These are phyloP conservation scores for Hyphopichia homilentoma DNA, from an alignment of 805 yeast species.

Conservation along the genomic window DNA sequence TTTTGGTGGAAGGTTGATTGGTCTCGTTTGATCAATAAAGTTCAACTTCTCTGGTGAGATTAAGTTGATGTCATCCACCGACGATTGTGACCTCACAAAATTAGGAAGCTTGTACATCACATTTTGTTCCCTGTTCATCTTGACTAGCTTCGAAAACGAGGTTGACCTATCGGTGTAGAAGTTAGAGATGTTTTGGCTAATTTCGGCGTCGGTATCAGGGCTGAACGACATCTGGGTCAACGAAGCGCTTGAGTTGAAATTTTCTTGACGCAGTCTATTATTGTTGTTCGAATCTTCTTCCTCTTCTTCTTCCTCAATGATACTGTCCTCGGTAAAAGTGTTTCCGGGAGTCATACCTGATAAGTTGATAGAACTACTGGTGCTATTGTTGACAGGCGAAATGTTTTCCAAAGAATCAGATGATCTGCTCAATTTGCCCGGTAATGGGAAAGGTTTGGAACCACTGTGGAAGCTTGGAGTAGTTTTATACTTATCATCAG, in stretches of 20 bases:
- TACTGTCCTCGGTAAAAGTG: conserved; percentile 10
- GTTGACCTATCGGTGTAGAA: conserved; percentile 34
- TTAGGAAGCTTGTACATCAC: conserved; percentile 35
- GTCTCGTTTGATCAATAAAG: conserved; percentile 57
- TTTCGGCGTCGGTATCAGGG: conserved; percentile 26
- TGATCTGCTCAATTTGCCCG: conserved; percentile 20
- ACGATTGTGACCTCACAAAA: conserved; percentile 35
- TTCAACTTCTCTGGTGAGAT: conserved; percentile 60
- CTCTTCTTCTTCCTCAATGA: conserved; percentile 16
- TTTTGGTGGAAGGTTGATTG: conserved; percentile 72
- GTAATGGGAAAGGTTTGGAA: conserved; percentile 25
- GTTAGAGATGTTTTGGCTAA: conserved; percentile 32
- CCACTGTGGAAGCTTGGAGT: conserved; percentile 2
- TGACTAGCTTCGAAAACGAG: conserved; percentile 30
- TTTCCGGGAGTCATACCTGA: conserved; percentile 4
- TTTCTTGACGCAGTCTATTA: not conserved
- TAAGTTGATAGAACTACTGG: too few relatives aligned
- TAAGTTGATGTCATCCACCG: conserved; percentile 55
- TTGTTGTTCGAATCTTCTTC: conserved; percentile 2
- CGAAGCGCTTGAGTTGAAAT: conserved; percentile 1
- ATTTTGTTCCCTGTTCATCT: conserved; percentile 27
- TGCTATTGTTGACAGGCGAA: too few relatives aligned
- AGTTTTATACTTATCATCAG: conserved; percentile 20
- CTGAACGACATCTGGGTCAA: conserved; percentile 2
- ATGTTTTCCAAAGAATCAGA: conserved; percentile 2